A percentile compares a stretch with the other conserved stretches of the same genome.
phyloP scores from a whole-genome alignment of 192 early-diverging fungal species.

The Coemansia sp. region DNA sequence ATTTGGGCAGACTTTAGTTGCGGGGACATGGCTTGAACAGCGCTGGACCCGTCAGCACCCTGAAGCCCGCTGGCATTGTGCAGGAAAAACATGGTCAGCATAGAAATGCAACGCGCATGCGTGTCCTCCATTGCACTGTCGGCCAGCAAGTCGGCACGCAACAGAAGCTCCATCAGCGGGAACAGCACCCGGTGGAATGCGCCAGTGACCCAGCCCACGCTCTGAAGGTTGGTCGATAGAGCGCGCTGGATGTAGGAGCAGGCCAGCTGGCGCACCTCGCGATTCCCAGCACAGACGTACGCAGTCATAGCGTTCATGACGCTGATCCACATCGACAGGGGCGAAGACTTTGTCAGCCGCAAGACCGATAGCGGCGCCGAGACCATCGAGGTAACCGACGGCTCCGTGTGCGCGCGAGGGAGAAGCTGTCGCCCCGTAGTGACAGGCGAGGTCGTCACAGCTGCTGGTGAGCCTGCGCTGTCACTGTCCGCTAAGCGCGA shows the following conservation, averaged over 20 bases:
- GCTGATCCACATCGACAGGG: conserved; percentile 46
- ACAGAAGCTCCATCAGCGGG: conserved; percentile 81
- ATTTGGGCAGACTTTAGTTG: not conserved
- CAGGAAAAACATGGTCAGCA: conserved; percentile 53
- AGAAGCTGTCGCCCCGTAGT: conserved; percentile 11
- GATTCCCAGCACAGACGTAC: conserved; percentile 50
- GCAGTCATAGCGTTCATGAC: conserved; percentile 33
- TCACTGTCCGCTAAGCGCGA: conserved; percentile 8
- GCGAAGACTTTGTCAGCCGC: conserved; percentile 37
- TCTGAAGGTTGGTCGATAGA: conserved; percentile 59
- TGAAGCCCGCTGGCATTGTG: conserved; percentile 39
- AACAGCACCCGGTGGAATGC: conserved; percentile 87
- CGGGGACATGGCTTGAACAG: not conserved
- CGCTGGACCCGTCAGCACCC: not conserved
- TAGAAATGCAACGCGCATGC: conserved; percentile 52
- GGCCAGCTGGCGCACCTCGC: conserved; percentile 80
- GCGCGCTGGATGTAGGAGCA: conserved; percentile 81
- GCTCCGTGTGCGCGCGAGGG: conserved; percentile 27
- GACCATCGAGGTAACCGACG: conserved; percentile 34
- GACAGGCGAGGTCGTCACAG: conserved; percentile 17
- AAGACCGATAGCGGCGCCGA: conserved; percentile 37
- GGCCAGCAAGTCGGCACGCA: conserved; percentile 72
- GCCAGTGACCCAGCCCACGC: conserved; percentile 58
- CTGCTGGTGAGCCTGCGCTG: conserved; percentile 8
- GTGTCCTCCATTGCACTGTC: conserved; percentile 57